A percentile compares a stretch with the other conserved stretches of the same genome.
phyloP scores from a whole-genome alignment of 2,329 filamentous ascomycete species.

The Parastagonospora nodorum region DNA sequence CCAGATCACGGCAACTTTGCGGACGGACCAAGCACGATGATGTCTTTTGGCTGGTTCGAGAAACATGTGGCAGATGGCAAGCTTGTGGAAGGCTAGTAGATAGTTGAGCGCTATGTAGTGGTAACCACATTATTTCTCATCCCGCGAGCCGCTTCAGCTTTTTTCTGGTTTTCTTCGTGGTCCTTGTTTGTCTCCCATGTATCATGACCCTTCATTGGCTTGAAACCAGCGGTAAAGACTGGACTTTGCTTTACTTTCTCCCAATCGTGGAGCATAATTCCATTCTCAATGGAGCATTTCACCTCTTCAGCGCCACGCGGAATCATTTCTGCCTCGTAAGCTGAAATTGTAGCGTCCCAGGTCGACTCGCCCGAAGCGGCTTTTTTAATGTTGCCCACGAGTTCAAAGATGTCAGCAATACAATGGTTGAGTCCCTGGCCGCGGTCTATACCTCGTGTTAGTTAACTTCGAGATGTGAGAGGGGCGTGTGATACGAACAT shows the following conservation, averaged over 20 bases:
- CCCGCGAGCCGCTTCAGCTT: background rate
- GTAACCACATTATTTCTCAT: background rate
- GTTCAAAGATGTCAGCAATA: background rate
- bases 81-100: background rate
- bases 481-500: constrained; percentile 3
- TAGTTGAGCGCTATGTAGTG: background rate
- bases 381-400: background rate
- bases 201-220: constrained; percentile 4
- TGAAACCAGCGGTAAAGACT: background rate
- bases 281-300: constrained; percentile 4
- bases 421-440: constrained; percentile 5
- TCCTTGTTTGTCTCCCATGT: background rate
- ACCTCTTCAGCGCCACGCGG: constrained; percentile 3
- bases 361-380: background rate
- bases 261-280: constrained; percentile 8
- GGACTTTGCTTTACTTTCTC: constrained; percentile 5
- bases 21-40: background rate
- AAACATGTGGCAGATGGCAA: constrained; percentile 1
- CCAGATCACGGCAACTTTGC: constrained; percentile 4
- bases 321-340: constrained; percentile 1
- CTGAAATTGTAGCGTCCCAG: background rate
- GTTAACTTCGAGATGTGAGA: background rate
- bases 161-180: background rate
- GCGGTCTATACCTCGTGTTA: background rate
- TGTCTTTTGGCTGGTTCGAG: constrained; percentile 2